These are phyloP conservation scores for Trichocladium uniseriatum DNA, from an alignment of 495 filamentous ascomycete genomes.

Conservation along the genomic window DNA sequence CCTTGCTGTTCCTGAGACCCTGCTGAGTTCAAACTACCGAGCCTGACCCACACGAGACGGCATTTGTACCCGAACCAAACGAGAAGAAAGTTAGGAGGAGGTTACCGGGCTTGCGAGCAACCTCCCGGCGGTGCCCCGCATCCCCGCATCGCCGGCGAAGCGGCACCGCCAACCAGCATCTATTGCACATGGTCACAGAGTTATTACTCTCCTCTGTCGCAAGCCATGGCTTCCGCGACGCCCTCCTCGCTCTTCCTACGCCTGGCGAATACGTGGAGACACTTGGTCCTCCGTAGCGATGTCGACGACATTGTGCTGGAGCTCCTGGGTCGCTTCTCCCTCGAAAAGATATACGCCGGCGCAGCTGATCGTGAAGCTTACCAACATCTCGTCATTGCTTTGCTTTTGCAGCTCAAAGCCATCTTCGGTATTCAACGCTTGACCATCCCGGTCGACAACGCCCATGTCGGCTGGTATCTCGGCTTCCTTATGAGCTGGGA, in stretches of 20 bases:
- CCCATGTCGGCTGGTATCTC: constrained; percentile 27
- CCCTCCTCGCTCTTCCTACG: constrained; percentile 30
- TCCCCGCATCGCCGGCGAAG: constrained; percentile 1
- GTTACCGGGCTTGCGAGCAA: not conserved
- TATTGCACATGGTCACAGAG: not conserved
- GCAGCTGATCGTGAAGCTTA: constrained; percentile 12
- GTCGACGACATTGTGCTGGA: constrained; percentile 31
- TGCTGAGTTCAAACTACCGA: no score
- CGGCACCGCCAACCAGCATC: not conserved
- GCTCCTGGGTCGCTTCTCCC: constrained; percentile 29
- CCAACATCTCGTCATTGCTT: constrained; percentile 22
- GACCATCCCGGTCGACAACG: constrained; percentile 24
- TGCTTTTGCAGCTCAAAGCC: constrained; percentile 20
- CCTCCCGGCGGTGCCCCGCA: constrained; percentile 2
- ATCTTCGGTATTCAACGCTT: constrained; percentile 31
- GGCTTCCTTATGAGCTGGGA: constrained; percentile 32
- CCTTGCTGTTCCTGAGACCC: no score
- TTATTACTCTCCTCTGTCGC: not conserved
- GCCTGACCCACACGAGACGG: no score
- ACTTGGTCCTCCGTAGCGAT: constrained; percentile 29
- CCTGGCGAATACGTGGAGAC: constrained; percentile 23
- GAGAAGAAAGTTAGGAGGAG: not conserved
- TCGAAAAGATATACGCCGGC: constrained; percentile 30
- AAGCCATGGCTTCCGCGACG: constrained; percentile 22
- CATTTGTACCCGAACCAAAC: no score